Evolutionary conservation across 768 basidiomycete species (phyloP).

Genomic region (Podaxis sp.): DNA sequence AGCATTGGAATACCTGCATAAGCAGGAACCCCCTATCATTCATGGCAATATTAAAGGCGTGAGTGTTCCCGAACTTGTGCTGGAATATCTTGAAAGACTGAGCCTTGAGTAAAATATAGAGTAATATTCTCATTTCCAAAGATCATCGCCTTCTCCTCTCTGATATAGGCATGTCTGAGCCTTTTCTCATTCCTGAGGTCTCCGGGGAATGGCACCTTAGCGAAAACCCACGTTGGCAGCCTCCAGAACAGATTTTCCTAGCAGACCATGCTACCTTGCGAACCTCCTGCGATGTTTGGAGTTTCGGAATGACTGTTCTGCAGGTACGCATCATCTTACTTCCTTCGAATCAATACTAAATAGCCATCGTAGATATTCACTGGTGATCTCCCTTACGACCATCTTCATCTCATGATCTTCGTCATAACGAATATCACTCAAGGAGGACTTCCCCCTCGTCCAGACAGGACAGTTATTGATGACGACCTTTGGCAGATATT

Average conservation of each 20-base stretch:
- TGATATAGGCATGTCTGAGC: conserved; percentile 5
- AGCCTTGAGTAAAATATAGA: background rate
- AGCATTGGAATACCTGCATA: conserved; percentile 7
- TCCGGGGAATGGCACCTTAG: background rate
- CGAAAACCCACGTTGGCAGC: conserved; percentile 1
- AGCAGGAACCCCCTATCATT: conserved; percentile 8
- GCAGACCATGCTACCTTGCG: background rate
- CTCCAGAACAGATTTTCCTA: conserved; percentile 2
- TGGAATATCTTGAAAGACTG: background rate
- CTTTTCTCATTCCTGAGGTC: background rate
- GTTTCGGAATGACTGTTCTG: conserved; percentile 12
- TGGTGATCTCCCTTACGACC: background rate
- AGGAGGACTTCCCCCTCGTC: background rate
- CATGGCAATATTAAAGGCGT: conserved; percentile 10
- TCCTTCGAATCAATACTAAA: background rate
- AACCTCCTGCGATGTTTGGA: conserved; percentile 9
- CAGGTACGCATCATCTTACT: background rate
- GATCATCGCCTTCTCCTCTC: background rate
- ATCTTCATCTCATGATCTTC: background rate
- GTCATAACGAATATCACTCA: background rate
- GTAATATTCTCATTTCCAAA: conserved; percentile 10
- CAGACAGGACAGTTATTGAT: background rate
- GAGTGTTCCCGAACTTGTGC: background rate
- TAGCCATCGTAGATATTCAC: background rate
- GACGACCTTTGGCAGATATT: background rate